These are phyloP conservation scores for Candolleomyces aberdarensis DNA, from an alignment of 768 basidiomycete species.

Conservation along the genomic window DNA sequence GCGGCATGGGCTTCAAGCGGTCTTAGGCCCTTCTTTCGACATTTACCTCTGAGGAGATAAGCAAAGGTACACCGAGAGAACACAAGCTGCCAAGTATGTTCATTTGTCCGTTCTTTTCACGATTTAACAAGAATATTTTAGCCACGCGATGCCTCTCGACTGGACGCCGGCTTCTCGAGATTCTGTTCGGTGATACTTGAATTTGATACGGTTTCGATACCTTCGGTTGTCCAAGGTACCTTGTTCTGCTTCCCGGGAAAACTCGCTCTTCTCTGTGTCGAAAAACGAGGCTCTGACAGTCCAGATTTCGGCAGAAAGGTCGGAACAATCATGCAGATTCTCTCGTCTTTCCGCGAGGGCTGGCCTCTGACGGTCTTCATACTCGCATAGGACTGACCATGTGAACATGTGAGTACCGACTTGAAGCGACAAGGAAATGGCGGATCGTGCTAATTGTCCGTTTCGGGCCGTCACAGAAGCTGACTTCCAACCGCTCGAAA, in stretches of 20 bases:
- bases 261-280: not conserved
- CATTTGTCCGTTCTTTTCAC: not conserved
- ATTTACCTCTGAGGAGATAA: slow-evolving; percentile 3
- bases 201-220: not conserved
- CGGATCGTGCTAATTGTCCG: slow-evolving; percentile 1
- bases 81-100: not conserved
- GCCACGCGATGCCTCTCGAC: slow-evolving; percentile 1
- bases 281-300: not conserved
- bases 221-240: not conserved
- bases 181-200: slow-evolving; percentile 3
- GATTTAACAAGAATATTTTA: not conserved
- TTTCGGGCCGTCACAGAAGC: not conserved
- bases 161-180: not conserved
- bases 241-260: not conserved
- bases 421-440: not conserved
- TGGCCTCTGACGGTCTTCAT: not conserved
- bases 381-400: not conserved
- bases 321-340: slow-evolving; percentile 6
- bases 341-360: not conserved
- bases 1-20: not conserved
- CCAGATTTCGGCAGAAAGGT: slow-evolving; percentile 6
- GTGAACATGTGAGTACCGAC: slow-evolving; percentile 2
- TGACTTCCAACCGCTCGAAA: not conserved
- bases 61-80: not conserved
- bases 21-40: not conserved